These are phyloP conservation scores for Sporisorium exsertum DNA, from an alignment of 1,284 basidiomycete genomes.

Conservation along the genomic window DNA sequence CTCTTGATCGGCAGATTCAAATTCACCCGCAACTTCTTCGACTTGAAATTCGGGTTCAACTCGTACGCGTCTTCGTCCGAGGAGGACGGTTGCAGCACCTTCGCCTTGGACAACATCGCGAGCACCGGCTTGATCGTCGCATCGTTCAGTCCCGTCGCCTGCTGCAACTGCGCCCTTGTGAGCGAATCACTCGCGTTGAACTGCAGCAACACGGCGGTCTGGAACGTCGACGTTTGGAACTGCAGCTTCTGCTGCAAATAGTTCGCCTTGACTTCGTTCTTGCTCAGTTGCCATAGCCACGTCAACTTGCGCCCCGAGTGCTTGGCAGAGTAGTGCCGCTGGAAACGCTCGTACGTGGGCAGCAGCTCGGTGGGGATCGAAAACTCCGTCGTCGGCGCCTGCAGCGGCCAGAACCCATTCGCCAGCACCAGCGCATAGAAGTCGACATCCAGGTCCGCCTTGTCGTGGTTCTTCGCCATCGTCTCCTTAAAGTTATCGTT, in stretches of 20 bases:
- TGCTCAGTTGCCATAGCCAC: conserved; percentile 97
- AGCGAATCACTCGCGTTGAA: conserved; percentile 89
- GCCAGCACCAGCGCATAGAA: conserved; percentile 94
- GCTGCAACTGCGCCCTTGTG: conserved; percentile 81
- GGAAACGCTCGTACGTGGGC: conserved; percentile 89
- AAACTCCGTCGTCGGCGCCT: conserved; percentile 84
- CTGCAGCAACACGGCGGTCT: conserved; percentile 92
- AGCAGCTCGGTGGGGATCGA: conserved; percentile 88
- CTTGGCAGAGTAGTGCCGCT: conserved; percentile 91
- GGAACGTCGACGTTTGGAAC: conserved; percentile 92
- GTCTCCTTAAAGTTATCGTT: conserved; percentile 97
- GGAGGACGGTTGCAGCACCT: conserved; percentile 77
- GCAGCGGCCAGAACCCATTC: conserved; percentile 95
- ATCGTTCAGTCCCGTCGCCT: conserved; percentile 85
- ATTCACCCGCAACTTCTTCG: conserved; percentile 86
- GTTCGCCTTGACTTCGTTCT: conserved; percentile 93
- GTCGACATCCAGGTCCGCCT: conserved; percentile 74
- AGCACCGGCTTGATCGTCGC: conserved; percentile 87
- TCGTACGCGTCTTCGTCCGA: conserved; percentile 79
- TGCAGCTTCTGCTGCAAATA: conserved; percentile 95
- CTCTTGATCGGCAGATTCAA: conserved; percentile 94
- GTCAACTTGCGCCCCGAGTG: conserved; percentile 94
- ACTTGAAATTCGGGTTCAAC: conserved; percentile 80
- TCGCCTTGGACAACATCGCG: conserved; percentile 85
- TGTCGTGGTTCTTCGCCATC: conserved; percentile 81